Evolutionary conservation across 2,329 filamentous ascomycete species (phyloP).

Genomic region (Fusarium sacchari): DNA sequence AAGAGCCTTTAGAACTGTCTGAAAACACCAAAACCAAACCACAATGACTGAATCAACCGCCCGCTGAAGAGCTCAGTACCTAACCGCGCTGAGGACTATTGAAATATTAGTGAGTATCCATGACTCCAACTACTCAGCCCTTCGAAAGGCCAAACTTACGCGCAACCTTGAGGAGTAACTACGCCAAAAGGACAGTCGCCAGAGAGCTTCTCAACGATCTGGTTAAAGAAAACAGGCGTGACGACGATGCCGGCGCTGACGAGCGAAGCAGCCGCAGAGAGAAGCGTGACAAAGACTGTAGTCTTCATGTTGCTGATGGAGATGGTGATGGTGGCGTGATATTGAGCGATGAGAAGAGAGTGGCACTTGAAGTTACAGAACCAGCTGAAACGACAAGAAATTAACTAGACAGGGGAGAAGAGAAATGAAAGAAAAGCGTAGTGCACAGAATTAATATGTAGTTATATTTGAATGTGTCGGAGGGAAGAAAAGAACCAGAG

Average conservation of each 20-base stretch:
- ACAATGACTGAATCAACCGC: not conserved
- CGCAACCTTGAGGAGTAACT: conserved; percentile 66
- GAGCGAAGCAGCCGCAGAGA: conserved; percentile 58
- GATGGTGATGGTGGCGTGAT: conserved; percentile 9
- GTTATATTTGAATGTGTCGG: not conserved
- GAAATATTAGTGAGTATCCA: not conserved
- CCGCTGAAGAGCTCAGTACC: not conserved
- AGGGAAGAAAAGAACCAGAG: not conserved
- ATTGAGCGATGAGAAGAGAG: not conserved
- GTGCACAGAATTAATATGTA: conserved; percentile 23
- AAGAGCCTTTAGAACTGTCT: not conserved
- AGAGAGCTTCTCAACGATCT: conserved; percentile 58
- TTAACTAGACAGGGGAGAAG: conserved; percentile 1
- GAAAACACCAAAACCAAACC: not conserved
- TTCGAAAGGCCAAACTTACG: conserved; percentile 52
- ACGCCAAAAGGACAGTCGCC: conserved; percentile 68
- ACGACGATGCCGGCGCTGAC: conserved; percentile 65
- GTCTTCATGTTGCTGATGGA: conserved; percentile 44
- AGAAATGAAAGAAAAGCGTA: not conserved
- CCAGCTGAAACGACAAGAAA: conserved; percentile 30
- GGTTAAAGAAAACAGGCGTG: conserved; percentile 61
- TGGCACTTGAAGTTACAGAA: conserved; percentile 25
- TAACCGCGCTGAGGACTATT: conserved; percentile 35
- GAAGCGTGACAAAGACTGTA: conserved; percentile 46
- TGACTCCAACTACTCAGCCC: not conserved